Percentiles rank a stretch among this genome's conserved stretches.
phyloP scores from a whole-genome alignment of 352 stramenopile species.

The Phytophthora megakarya region DNA sequence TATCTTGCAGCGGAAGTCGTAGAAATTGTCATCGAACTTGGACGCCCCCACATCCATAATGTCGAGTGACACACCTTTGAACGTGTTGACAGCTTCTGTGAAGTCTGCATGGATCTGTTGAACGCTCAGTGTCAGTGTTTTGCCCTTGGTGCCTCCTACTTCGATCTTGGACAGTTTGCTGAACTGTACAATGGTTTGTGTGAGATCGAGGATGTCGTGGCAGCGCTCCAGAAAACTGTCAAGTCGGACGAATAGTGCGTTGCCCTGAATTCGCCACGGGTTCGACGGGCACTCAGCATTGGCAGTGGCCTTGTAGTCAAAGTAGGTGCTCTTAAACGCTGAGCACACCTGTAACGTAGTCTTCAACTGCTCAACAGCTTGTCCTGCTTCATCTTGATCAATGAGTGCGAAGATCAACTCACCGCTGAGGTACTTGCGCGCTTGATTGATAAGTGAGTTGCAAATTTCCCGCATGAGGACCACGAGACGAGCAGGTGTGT shows the following conservation, averaged over 20 bases:
- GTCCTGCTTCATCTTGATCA: conserved; percentile 94
- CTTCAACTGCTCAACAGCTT: conserved; percentile 95
- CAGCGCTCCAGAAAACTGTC: conserved; percentile 98
- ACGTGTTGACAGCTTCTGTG: conserved; percentile 91
- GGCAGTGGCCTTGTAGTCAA: conserved; percentile 97
- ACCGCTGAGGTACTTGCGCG: conserved; percentile 92
- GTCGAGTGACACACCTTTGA: conserved; percentile 97
- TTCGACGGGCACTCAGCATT: conserved; percentile 97
- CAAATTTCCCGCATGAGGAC: conserved; percentile 98
- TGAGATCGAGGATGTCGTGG: conserved; percentile 98
- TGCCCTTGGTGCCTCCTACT: conserved; percentile 97
- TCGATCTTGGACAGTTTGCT: conserved; percentile 98
- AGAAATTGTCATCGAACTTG: conserved; percentile 98
- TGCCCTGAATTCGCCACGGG: conserved; percentile 98
- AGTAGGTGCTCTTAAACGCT: conserved; percentile 98
- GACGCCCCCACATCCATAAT: conserved; percentile 98
- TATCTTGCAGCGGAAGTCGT: conserved; percentile 96
- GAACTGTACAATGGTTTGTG: conserved; percentile 98
- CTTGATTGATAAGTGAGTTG: conserved; percentile 96
- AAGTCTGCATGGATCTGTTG: conserved; percentile 98
- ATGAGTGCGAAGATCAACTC: conserved; percentile 97
- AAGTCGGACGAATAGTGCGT: conserved; percentile 96
- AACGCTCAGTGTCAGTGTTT: conserved; percentile 92
- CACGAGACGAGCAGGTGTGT: conserved; percentile 95
- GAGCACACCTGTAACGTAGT: conserved; percentile 93